These are phyloP conservation scores for Cercophora sp. DNA, from an alignment of 495 filamentous ascomycete species.

Conservation along the genomic window DNA sequence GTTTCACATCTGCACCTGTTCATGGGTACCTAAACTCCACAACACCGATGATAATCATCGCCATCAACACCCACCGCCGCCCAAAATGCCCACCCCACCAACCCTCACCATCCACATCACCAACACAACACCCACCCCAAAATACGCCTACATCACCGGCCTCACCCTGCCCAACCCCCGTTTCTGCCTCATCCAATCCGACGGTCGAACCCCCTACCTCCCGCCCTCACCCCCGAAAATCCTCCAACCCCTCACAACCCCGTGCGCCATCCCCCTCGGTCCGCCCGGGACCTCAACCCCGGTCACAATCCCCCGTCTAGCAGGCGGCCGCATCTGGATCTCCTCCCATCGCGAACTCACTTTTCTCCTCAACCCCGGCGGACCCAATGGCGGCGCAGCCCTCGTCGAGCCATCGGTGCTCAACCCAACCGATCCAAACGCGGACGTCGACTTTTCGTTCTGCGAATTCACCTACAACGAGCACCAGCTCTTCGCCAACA, in stretches of 20 bases:
- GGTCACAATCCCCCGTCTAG: constrained; percentile 64
- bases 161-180: constrained; percentile 36
- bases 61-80: background rate
- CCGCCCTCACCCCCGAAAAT: constrained; percentile 34
- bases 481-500: constrained; percentile 71
- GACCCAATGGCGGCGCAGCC: constrained; percentile 42
- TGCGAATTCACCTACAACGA: constrained; percentile 72
- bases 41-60: too few relatives aligned
- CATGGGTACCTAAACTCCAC: too few relatives aligned
- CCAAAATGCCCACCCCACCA: constrained; percentile 37
- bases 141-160: constrained; percentile 43
- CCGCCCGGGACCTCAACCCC: constrained; percentile 54
- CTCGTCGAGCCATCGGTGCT: constrained; percentile 73
- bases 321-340: constrained; percentile 70
- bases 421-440: constrained; percentile 66
- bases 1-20: too few relatives aligned
- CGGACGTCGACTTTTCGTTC: constrained; percentile 62
- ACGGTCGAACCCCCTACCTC: constrained; percentile 34
- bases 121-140: constrained; percentile 23
- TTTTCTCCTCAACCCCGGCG: constrained; percentile 68
- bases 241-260: constrained; percentile 47
- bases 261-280: constrained; percentile 67
- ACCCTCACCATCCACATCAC: constrained; percentile 37
- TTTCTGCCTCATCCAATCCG: constrained; percentile 33
- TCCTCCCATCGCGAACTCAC: constrained; percentile 51